phyloP scores from a whole-genome alignment of 352 stramenopile species.

The Globisporangium spinosum region DNA sequence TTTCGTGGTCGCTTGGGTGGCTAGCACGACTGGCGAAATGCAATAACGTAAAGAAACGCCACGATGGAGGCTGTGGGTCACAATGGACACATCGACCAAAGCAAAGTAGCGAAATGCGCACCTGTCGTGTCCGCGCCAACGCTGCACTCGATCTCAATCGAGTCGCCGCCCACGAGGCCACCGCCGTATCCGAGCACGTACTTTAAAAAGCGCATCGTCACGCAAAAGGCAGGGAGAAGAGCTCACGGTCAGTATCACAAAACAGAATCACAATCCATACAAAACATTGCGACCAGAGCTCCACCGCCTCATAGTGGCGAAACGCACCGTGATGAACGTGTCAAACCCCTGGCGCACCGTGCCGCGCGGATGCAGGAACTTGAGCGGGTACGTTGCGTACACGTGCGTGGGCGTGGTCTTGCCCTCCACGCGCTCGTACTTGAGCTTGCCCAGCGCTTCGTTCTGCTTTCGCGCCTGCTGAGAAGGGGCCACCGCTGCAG shows the following conservation, averaged over 20 bases:
- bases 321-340: conserved; percentile 69
- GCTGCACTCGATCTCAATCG: conserved; percentile 55
- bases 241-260: background rate
- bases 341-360: conserved; percentile 59
- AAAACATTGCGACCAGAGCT: background rate
- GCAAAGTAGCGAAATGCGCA: conserved; percentile 20
- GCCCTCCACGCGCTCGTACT: conserved; percentile 67
- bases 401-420: conserved; percentile 62
- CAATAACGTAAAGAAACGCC: conserved; percentile 11
- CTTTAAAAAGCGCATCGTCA: conserved; percentile 26
- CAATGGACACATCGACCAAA: background rate
- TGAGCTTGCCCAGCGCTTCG: conserved; percentile 43
- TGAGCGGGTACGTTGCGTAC: conserved; percentile 84
- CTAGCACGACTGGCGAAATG: conserved; percentile 49
- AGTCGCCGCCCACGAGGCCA: conserved; percentile 75
- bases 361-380: conserved; percentile 77
- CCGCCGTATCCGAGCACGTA: conserved; percentile 85
- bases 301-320: background rate
- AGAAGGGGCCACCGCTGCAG: background rate
- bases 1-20: conserved; percentile 85
- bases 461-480: conserved; percentile 4
- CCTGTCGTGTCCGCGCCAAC: conserved; percentile 42
- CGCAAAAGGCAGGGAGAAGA: background rate
- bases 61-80: background rate
- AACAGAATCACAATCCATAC: background rate